These are phyloP conservation scores for Alnus rubra DNA, from an alignment of 306 rosid genomes.

Conservation along the genomic window DNA sequence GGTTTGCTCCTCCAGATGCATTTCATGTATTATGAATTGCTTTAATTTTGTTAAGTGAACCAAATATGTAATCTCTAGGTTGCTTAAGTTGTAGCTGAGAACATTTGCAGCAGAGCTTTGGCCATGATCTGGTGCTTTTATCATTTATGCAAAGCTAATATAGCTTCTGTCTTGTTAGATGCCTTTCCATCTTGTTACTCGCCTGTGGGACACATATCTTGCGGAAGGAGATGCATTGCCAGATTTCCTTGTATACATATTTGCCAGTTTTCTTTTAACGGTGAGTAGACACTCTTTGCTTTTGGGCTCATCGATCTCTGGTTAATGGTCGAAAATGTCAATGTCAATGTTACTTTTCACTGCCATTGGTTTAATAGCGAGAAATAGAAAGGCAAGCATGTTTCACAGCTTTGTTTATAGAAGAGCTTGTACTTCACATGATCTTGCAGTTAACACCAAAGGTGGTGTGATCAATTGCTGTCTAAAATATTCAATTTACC, in stretches of 20 bases:
- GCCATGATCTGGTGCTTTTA: slow-evolving; percentile 25
- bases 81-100: slow-evolving; percentile 8
- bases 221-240: slow-evolving; percentile 98
- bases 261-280: slow-evolving; percentile 96
- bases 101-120: slow-evolving; percentile 6
- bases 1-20: slow-evolving; percentile 47
- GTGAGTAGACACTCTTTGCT: slow-evolving; percentile 46
- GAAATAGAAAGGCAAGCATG: background rate
- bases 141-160: slow-evolving; percentile 30
- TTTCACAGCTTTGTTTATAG: slow-evolving; percentile 1
- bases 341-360: background rate
- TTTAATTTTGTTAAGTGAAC: slow-evolving; percentile 1
- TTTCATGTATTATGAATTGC: slow-evolving; percentile 8
- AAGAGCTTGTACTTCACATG: slow-evolving; percentile 12
- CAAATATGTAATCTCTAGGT: slow-evolving; percentile 15
- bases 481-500: background rate
- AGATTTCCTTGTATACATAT: slow-evolving; percentile 93
- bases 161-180: slow-evolving; percentile 51
- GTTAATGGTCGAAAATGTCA: background rate
- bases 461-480: background rate
- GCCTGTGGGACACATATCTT: slow-evolving; percentile 98
- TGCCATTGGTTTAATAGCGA: background rate
- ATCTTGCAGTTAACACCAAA: background rate
- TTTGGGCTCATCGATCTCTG: slow-evolving; percentile 1
- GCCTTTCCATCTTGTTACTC: slow-evolving; percentile 88